Percentiles rank a stretch among this genome's conserved stretches.
Conservation (phyloP, 1,139 yeast genomes). For the Yamadazyma friedrichii region DNA sequence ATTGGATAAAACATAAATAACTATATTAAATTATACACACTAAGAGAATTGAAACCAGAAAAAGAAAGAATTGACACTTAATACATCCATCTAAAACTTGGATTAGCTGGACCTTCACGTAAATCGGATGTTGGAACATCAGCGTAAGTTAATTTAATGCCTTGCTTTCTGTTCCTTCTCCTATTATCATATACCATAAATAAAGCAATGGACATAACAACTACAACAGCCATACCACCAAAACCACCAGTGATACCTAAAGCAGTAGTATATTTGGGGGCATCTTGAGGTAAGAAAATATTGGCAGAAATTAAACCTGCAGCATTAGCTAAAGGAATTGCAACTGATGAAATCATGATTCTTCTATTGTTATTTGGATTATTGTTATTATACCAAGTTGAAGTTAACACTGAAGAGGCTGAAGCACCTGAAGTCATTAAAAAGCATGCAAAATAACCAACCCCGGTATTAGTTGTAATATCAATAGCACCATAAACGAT, state of each 20-base stretch:
- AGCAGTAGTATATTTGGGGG: slow-evolving; percentile 30
- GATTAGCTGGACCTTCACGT: slow-evolving; percentile 44
- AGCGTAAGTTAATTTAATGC: slow-evolving; percentile 36
- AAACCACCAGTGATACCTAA: slow-evolving; percentile 35
- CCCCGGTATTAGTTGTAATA: slow-evolving; percentile 33
- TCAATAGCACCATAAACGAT: slow-evolving; percentile 47
- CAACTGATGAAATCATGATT: slow-evolving; percentile 28
- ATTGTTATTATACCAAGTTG: slow-evolving; percentile 53
- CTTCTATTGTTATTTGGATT: slow-evolving; percentile 43
- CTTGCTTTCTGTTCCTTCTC: slow-evolving; percentile 40
- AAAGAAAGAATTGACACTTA: slow-evolving; percentile 11
- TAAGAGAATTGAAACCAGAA: neutral
- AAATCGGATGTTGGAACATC: slow-evolving; percentile 46
- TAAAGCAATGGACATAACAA: slow-evolving; percentile 21
- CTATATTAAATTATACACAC: neutral
- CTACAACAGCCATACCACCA: slow-evolving; percentile 29
- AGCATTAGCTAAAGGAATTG: slow-evolving; percentile 33
- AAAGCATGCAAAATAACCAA: slow-evolving; percentile 38
- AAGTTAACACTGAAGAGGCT: slow-evolving; percentile 41
- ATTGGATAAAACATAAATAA: neutral
- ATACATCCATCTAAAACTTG: slow-evolving; percentile 50
- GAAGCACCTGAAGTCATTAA: slow-evolving; percentile 32
- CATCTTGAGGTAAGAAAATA: slow-evolving; percentile 27
- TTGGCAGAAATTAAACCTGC: slow-evolving; percentile 33
- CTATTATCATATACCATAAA: slow-evolving; percentile 40